phyloP scores from a whole-genome alignment of 352 stramenopile species.

The Phytophthora pinifolia region DNA sequence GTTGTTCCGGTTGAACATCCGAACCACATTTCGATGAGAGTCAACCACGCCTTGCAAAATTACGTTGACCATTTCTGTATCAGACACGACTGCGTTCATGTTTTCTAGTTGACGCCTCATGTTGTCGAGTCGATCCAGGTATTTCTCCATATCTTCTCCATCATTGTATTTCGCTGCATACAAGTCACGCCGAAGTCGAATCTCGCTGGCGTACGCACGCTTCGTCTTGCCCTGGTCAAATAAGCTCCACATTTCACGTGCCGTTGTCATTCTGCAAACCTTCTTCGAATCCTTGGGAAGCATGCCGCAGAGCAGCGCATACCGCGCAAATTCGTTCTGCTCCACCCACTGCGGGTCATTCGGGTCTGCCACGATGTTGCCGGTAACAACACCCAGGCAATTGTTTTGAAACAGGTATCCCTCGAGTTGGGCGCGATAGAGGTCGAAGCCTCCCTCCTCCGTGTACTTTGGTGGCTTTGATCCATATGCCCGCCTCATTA shows the following conservation, averaged over 20 bases:
- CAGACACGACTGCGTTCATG: neutral
- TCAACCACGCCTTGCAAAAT: neutral
- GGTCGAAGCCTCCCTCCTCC: neutral
- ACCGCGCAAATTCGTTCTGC: slow-evolving; percentile 2
- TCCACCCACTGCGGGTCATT: slow-evolving; percentile 3
- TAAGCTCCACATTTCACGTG: slow-evolving; percentile 3
- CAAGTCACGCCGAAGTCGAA: neutral
- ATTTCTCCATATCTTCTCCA: neutral
- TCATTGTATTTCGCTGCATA: too few relatives aligned
- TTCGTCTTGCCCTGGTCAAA: slow-evolving; percentile 1
- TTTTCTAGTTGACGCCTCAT: neutral
- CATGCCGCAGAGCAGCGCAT: slow-evolving; percentile 1
- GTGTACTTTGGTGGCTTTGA: too few relatives aligned
- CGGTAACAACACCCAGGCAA: too few relatives aligned
- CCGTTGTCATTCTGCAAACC: neutral
- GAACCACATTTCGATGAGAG: neutral
- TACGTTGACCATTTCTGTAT: neutral
- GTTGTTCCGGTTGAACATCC: slow-evolving; percentile 1
- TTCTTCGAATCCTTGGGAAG: slow-evolving; percentile 6
- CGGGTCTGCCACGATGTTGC: neutral
- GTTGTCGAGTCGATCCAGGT: neutral
- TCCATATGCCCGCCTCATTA: too few relatives aligned
- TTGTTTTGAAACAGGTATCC: too few relatives aligned
- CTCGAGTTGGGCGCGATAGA: neutral
- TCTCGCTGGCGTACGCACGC: neutral